Evolutionary conservation across 2,329 filamentous ascomycete genomes (phyloP).

Genomic region (Xylaria sp.): DNA sequence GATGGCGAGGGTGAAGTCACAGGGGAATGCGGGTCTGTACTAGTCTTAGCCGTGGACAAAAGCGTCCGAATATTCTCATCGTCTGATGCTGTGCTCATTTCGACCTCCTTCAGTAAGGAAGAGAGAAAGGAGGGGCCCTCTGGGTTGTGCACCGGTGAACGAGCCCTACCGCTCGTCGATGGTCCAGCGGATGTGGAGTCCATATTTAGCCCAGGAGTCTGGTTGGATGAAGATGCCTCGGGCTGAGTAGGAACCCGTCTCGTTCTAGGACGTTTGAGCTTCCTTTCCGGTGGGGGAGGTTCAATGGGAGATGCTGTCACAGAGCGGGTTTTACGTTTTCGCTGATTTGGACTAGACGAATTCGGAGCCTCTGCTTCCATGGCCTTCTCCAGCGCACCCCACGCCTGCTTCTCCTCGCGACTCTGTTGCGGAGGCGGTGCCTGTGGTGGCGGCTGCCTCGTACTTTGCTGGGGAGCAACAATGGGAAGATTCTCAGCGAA

Average conservation of each 20-base stretch:
- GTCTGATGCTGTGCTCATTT: conserved; percentile 69
- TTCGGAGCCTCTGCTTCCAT: conserved; percentile 71
- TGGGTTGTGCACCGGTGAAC: conserved; percentile 48
- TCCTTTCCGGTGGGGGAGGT: conserved; percentile 76
- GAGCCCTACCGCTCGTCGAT: conserved; percentile 27
- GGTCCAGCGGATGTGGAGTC: conserved; percentile 36
- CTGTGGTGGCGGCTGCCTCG: conserved; percentile 64
- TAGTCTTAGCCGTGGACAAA: conserved; percentile 51
- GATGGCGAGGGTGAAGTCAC: conserved; percentile 73
- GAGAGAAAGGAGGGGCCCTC: conserved; percentile 82
- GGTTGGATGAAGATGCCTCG: conserved; percentile 59
- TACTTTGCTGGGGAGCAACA: conserved; percentile 69
- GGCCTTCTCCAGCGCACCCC: conserved; percentile 90
- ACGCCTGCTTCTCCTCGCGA: conserved; percentile 82
- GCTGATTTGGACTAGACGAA: conserved; percentile 58
- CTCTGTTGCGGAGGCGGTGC: conserved; percentile 73
- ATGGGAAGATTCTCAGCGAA: conserved; percentile 72
- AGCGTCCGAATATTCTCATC: conserved; percentile 62
- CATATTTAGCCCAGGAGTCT: conserved; percentile 33
- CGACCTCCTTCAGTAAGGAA: conserved; percentile 88
- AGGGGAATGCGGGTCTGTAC: conserved; percentile 67
- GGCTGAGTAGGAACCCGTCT: conserved; percentile 68
- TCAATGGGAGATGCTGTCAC: conserved; percentile 77
- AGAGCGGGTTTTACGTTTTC: conserved; percentile 81
- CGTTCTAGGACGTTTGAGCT: conserved; percentile 87